A percentile compares a stretch with the other conserved stretches of the same genome.
These are phyloP conservation scores for Cydonia oblonga DNA, from an alignment of 331 rosid genomes.

Conservation along the genomic window DNA sequence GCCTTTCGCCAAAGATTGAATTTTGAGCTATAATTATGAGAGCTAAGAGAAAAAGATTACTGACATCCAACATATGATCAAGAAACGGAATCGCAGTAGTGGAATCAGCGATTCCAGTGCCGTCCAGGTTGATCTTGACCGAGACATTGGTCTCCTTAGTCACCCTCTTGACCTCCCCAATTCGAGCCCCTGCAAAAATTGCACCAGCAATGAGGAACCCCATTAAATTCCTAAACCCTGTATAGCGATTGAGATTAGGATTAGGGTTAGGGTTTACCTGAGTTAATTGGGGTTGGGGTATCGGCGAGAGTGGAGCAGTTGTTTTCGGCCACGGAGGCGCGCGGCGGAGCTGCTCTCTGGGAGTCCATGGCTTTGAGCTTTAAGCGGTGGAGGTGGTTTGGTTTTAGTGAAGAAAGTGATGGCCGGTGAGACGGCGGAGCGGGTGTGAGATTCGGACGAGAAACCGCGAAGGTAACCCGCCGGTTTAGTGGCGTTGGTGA, in stretches of 20 bases:
- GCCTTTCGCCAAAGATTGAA: not conserved
- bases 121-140: conserved; percentile 81
- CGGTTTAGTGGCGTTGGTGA: conserved; percentile 29
- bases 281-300: conserved; percentile 20
- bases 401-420: conserved; percentile 8
- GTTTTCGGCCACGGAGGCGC: conserved; percentile 27
- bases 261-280: conserved; percentile 35
- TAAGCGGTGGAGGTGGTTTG: conserved; percentile 13
- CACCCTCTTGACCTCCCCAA: conserved; percentile 81
- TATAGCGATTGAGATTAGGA: not conserved
- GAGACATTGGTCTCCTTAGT: conserved; percentile 79
- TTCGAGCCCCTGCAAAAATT: conserved; percentile 45
- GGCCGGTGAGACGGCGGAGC: not conserved
- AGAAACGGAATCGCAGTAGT: conserved; percentile 85
- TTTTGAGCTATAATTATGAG: not conserved
- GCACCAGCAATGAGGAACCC: not conserved
- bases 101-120: conserved; percentile 65
- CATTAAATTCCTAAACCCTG: not conserved
- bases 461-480: conserved; percentile 32
- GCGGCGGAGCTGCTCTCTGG: conserved; percentile 10
- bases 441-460: conserved; percentile 11
- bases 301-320: conserved; percentile 31
- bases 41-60: conserved; percentile 11
- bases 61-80: conserved; percentile 94
- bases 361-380: conserved; percentile 22